Evolutionary conservation across 2,329 filamentous ascomycete genomes (phyloP).

Genomic region (Xylaria sp.): DNA sequence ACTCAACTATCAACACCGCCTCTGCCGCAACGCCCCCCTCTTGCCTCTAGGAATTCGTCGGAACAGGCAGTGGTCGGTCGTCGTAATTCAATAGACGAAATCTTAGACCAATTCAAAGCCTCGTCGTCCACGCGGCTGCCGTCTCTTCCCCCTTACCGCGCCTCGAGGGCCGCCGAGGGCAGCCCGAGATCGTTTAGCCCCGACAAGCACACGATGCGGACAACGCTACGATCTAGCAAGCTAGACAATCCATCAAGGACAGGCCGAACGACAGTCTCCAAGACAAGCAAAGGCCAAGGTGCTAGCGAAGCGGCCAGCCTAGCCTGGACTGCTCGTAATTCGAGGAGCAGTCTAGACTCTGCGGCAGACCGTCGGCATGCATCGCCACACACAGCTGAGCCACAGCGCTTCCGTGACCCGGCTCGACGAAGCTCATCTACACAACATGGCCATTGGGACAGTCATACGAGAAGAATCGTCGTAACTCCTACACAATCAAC

Average conservation of each 20-base stretch:
- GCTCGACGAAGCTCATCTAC: conserved; percentile 39
- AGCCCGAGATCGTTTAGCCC: conserved; percentile 59
- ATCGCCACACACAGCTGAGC: conserved; percentile 38
- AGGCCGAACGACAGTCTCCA: conserved; percentile 49
- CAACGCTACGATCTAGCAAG: conserved; percentile 61
- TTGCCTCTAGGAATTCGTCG: conserved; percentile 60
- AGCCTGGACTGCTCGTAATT: conserved; percentile 60
- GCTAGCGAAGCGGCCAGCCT: conserved; percentile 68
- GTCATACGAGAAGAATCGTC: conserved; percentile 58
- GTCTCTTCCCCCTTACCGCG: conserved; percentile 42
- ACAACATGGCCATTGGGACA: conserved; percentile 57
- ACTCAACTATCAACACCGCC: conserved; percentile 76
- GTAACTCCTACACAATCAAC: conserved; percentile 44
- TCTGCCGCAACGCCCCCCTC: conserved; percentile 61
- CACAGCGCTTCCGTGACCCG: conserved; percentile 37
- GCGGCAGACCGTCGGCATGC: conserved; percentile 32
- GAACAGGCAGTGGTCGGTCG: conserved; percentile 51
- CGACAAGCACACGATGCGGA: conserved; percentile 66
- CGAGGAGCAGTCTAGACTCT: conserved; percentile 38
- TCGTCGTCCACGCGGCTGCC: conserved; percentile 37
- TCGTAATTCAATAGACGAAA: conserved; percentile 34
- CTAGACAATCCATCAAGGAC: conserved; percentile 50
- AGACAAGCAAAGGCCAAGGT: conserved; percentile 54
- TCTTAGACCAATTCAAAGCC: conserved; percentile 34
- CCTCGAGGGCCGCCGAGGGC: conserved; percentile 43